Conservation (phyloP, 2,329 filamentous ascomycete species). For the Microdochium bolleyi region DNA sequence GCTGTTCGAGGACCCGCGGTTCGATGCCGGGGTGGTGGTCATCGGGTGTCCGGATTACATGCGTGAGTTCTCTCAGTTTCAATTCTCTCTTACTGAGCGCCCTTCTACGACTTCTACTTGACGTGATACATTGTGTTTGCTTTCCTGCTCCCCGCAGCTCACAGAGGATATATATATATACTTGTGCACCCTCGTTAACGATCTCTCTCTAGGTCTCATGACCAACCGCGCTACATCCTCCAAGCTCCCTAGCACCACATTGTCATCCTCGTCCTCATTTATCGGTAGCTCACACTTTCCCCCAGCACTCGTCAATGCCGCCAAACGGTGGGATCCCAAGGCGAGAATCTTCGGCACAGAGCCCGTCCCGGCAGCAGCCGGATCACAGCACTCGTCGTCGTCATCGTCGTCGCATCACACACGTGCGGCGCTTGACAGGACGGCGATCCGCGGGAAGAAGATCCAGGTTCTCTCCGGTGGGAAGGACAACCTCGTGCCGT, state of each 20-base stretch:
- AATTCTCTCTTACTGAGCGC: not conserved
- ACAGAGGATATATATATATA: too few species aligned
- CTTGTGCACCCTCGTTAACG: too few species aligned
- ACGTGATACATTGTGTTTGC: not conserved
- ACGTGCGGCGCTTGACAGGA: constrained; percentile 31
- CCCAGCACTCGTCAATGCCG: constrained; percentile 50
- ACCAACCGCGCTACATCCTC: constrained; percentile 67
- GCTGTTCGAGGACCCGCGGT: constrained; percentile 67
- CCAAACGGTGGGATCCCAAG: constrained; percentile 65
- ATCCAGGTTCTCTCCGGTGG: constrained; percentile 58
- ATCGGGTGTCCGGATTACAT: constrained; percentile 89
- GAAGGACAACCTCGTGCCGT: constrained; percentile 66
- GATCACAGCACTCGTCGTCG: constrained; percentile 28
- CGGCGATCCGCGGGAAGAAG: constrained; percentile 50
- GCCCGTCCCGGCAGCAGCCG: constrained; percentile 21
- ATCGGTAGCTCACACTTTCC: constrained; percentile 76
- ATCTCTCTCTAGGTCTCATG: constrained; percentile 69
- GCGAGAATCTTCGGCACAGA: constrained; percentile 57
- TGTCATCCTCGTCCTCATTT: constrained; percentile 57
- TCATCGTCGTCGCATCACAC: too few species aligned
- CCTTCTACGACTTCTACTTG: not conserved
- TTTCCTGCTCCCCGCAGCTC: not conserved
- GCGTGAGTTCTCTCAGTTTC: constrained; percentile 33
- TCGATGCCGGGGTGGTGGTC: constrained; percentile 70
- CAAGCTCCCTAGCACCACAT: constrained; percentile 48